Evolutionary conservation across 768 basidiomycete genomes (phyloP), one percentile per base, ranked within the genome.

Genomic region (Leucocoprinus sp.): DNA sequence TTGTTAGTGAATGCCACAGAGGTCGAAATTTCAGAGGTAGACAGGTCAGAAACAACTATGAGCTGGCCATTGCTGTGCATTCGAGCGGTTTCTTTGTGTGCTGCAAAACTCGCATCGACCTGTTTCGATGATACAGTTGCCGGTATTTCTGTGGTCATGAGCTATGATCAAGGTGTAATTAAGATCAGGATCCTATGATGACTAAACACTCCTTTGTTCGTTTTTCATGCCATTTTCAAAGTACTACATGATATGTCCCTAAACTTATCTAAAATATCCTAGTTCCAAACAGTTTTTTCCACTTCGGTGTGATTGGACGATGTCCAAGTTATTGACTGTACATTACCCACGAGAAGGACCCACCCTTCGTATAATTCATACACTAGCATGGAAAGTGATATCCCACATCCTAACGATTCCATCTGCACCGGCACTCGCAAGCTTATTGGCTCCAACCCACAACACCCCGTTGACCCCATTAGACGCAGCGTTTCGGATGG

Each of bases 401-500:
- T 79, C 73, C 83, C 85, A 93, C 2, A 75, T 65, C 55, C 85
- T 72, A 23, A 86, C 78, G 58, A 82, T 84, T 4, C 74, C 87
- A 66, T 97, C 93, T 21, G 85, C 83, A 4, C 93, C 93, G 8
- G 82, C 72, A 34, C 78, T 82, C 2, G 75, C 75, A 34, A 97
- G 59, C 52, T 69, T 74, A 2, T 67, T 70, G 5, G 61, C 69
- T n/a, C 67, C 67, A 6, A 85, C 55, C 93, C 93, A 98, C 36
- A 80, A 67, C 5, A 93, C 90, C 15, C 74, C 73, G 49, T 81
- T 82, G 2, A 91, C 84, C 7, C 93, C 93, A 9, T 91, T 88
- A 4, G 89, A 80, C 28, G 80, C 80, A 0, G 88, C 91, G 50
- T 92, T 92, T 70, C 82, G 84, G 60, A 97, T 81, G 21, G 81